Evolutionary conservation across 768 basidiomycete genomes (phyloP).

Genomic region (Tremella mesenterica): DNA sequence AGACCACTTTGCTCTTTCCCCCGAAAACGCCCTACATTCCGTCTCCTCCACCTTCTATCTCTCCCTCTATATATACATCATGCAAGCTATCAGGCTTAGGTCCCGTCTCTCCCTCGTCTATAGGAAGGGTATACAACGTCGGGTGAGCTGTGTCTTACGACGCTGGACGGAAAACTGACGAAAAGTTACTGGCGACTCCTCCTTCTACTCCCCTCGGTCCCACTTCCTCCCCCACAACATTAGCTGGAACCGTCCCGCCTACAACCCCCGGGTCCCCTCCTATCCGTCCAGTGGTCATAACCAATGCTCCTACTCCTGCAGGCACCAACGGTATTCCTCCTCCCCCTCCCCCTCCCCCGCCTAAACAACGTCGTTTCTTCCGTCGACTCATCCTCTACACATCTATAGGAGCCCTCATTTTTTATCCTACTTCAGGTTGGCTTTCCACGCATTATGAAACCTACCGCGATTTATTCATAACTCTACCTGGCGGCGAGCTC

Average conservation of each 20-base stretch:
- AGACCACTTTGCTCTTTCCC: neutral
- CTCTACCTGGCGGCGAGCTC: constrained; percentile 67
- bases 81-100: neutral
- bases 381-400: constrained; percentile 62
- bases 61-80: neutral
- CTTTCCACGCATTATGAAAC: constrained; percentile 64
- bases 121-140: neutral
- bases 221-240: constrained; percentile 13
- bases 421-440: constrained; percentile 75
- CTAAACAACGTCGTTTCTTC: constrained; percentile 44
- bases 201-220: too few species aligned
- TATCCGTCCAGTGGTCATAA: constrained; percentile 25
- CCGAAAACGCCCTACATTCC: neutral
- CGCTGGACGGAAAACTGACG: neutral
- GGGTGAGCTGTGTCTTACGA: neutral
- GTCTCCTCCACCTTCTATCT: neutral
- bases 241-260: constrained; percentile 6
- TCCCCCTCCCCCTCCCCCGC: constrained; percentile 20
- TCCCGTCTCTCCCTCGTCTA: neutral
- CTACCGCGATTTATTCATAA: constrained; percentile 80
- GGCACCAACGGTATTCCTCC: constrained; percentile 20
- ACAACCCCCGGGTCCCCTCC: constrained; percentile 16
- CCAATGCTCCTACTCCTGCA: constrained; percentile 13
- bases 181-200: constrained; percentile 8
- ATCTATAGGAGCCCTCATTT: constrained; percentile 59